A percentile compares a stretch with the other conserved stretches of the same genome.
These are phyloP conservation scores for Bolboschoenus planiculmis DNA, from an alignment of 176 grass and related monocot species.

Conservation along the genomic window DNA sequence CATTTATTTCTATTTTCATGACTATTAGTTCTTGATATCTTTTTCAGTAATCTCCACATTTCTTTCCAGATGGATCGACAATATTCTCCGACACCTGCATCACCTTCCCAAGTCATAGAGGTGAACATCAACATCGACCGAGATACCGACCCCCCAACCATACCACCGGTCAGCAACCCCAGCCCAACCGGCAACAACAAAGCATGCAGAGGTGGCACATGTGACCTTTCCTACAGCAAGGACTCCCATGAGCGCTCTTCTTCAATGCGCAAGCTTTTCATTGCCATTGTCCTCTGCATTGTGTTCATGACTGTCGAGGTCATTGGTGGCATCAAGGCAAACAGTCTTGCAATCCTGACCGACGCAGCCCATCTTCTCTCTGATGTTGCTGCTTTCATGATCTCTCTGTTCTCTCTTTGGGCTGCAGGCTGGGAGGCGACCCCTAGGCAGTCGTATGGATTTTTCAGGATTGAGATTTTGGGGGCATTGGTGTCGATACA, in stretches of 20 bases:
- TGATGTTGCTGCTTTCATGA: conserved; percentile 88
- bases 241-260: conserved; percentile 48
- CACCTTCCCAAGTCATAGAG: conserved; percentile 42
- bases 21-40: neutral
- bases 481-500: conserved; percentile 94
- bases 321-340: conserved; percentile 87
- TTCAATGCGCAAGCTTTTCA: conserved; percentile 85
- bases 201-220: conserved; percentile 55
- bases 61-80: conserved; percentile 64
- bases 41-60: neutral
- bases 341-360: conserved; percentile 92
- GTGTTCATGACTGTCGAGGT: conserved; percentile 95
- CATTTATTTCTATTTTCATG: neutral
- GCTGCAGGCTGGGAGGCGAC: conserved; percentile 97
- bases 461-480: conserved; percentile 86
- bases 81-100: conserved; percentile 8
- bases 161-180: neutral
- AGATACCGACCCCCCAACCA: neutral
- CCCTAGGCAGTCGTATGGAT: conserved; percentile 83
- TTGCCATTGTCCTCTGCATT: conserved; percentile 68
- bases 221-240: conserved; percentile 55
- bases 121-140: conserved; percentile 56
- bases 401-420: conserved; percentile 93
- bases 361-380: conserved; percentile 99
- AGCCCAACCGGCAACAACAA: conserved; percentile 49